Evolutionary conservation across 805 yeast species (phyloP).

Genomic region (Blastobotrys americana): DNA sequence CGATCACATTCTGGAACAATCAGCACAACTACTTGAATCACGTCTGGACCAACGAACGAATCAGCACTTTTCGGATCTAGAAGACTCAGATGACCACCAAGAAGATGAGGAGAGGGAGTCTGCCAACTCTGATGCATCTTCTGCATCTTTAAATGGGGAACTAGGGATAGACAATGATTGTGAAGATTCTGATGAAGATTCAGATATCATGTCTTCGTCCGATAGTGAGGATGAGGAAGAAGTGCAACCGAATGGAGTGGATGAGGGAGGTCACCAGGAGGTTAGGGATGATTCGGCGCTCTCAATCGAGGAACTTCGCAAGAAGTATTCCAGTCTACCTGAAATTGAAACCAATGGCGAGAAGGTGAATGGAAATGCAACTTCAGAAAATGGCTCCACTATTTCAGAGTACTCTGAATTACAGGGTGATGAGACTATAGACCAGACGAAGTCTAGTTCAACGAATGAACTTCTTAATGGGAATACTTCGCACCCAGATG

Average conservation of each 20-base stretch:
- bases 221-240: conserved; percentile 25
- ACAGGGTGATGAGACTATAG: too few relatives aligned
- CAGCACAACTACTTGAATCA: conserved; percentile 83
- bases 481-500: too few relatives aligned
- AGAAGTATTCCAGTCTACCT: conserved; percentile 45
- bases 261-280: conserved; percentile 18
- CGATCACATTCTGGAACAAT: conserved; percentile 80
- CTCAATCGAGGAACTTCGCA: conserved; percentile 47
- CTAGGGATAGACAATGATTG: conserved; percentile 25
- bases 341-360: conserved; percentile 20
- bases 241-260: conserved; percentile 14
- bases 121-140: too few relatives aligned
- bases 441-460: too few relatives aligned
- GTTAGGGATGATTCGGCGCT: conserved; percentile 47
- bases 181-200: conserved; percentile 27
- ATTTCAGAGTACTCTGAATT: too few relatives aligned
- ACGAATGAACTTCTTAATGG: too few relatives aligned
- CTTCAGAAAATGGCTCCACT: too few relatives aligned
- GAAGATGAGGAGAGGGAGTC: conserved; percentile 32
- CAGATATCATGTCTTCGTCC: conserved; percentile 23
- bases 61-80: conserved; percentile 16
- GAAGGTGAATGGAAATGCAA: conserved; percentile 39
- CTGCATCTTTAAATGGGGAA: too few relatives aligned
- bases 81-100: conserved; percentile 10
- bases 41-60: conserved; percentile 35